Evolutionary conservation across 371 early-diverging fungal species (phyloP).

Genomic region (Mucor circinelloides): DNA sequence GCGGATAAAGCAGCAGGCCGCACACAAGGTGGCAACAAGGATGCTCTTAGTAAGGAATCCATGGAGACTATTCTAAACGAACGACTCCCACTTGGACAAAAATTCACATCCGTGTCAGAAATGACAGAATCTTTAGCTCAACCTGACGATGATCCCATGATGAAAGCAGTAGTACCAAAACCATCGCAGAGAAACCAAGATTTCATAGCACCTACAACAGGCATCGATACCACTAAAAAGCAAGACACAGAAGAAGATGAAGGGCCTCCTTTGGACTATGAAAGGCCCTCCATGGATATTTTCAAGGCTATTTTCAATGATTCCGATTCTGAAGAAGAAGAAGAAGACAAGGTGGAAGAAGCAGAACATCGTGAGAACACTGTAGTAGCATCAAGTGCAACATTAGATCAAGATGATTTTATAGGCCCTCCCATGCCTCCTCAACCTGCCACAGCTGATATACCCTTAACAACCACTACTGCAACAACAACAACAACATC

Average conservation of each 20-base stretch:
- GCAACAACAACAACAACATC: neutral
- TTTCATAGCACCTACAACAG: constrained; percentile 51
- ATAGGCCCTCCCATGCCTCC: constrained; percentile 45
- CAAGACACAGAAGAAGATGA: constrained; percentile 38
- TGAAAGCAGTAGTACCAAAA: constrained; percentile 44
- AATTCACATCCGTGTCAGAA: constrained; percentile 7
- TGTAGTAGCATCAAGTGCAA: neutral
- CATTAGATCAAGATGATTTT: constrained; percentile 17
- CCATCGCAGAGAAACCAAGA: constrained; percentile 51
- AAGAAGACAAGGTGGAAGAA: constrained; percentile 38
- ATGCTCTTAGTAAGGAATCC: constrained; percentile 58
- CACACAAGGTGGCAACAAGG: constrained; percentile 42
- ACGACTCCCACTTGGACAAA: constrained; percentile 16
- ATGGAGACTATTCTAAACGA: constrained; percentile 62
- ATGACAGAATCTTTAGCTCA: constrained; percentile 1
- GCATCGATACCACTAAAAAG: constrained; percentile 56
- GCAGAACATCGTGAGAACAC: neutral
- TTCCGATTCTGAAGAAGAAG: constrained; percentile 61
- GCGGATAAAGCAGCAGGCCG: constrained; percentile 28
- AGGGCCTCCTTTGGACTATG: constrained; percentile 34
- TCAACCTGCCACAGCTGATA: constrained; percentile 15
- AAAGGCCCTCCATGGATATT: constrained; percentile 83
- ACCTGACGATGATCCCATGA: constrained; percentile 34
- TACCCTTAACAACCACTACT: constrained; percentile 2
- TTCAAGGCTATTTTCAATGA: constrained; percentile 86